Evolutionary conservation across 352 stramenopile genomes (phyloP).

Genomic region (Phytophthora macrochlamydospora): DNA sequence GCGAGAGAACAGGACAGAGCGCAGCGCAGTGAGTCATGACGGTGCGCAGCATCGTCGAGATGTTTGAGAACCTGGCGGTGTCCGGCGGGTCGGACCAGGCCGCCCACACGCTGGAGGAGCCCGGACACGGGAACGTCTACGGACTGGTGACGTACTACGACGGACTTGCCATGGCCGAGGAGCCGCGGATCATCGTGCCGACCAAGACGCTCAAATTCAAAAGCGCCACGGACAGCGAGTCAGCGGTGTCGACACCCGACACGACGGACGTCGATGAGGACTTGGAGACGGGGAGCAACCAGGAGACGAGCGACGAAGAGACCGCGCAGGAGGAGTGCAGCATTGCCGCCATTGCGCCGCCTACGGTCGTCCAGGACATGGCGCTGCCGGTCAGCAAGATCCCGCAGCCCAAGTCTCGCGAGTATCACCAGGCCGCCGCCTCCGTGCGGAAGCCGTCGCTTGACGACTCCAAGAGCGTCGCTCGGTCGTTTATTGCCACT

Average conservation of each 20-base stretch:
- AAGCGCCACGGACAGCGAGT: conserved; percentile 1
- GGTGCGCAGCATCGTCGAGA: conserved; percentile 39
- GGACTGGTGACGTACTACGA: conserved; percentile 41
- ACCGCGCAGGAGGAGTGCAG: not conserved
- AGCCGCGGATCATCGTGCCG: conserved; percentile 9
- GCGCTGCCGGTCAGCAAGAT: conserved; percentile 27
- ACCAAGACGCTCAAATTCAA: conserved; percentile 20
- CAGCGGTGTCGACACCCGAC: conserved; percentile 6
- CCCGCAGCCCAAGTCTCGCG: conserved; percentile 34
- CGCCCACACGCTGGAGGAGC: conserved; percentile 12
- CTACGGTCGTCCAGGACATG: conserved; percentile 4
- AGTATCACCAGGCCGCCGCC: conserved; percentile 20
- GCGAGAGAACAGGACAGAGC: conserved; percentile 1
- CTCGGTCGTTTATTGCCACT: conserved; percentile 3
- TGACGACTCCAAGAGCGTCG: conserved; percentile 1
- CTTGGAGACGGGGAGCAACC: conserved; percentile 17
- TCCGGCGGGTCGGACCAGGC: conserved; percentile 8
- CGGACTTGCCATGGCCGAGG: conserved; percentile 26
- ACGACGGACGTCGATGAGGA: conserved; percentile 7
- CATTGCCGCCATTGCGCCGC: not conserved
- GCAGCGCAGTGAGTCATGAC: conserved; percentile 25
- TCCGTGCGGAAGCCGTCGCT: conserved; percentile 12
- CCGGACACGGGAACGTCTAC: conserved; percentile 23
- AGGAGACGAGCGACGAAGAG: conserved; percentile 17
- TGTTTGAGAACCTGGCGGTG: conserved; percentile 37